Evolutionary conservation across 2,329 filamentous ascomycete species (phyloP), one percentile per base, ranked within the genome.

Genomic region (Pyrenochaeta sp.): DNA sequence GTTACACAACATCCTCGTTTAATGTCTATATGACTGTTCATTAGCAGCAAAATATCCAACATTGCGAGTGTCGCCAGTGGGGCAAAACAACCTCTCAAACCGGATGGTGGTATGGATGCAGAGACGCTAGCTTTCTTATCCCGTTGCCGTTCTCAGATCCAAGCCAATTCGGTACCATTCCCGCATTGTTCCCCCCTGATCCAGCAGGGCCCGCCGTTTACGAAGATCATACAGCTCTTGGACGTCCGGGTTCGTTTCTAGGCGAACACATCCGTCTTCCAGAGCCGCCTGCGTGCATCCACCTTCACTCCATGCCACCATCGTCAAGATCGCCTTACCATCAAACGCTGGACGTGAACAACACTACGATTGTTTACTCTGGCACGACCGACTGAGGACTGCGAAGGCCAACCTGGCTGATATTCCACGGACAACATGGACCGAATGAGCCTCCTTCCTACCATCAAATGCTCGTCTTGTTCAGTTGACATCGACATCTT

Each of bases 401-500:
- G 30, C 47, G 36, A 27, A 48, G 27, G 42, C 37, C 12, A 46
- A 33, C 12, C 36, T 29, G 51, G 40, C 43, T 37, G 30, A 48
- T 63, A 33, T 51, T 17, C n/a, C 50, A 62, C 67, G 60, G 56
- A 54, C 52, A 65, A 55, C 51, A 70, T 67, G 44, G 67, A 68
- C 32, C 58, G 69, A 51, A 61, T 67, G 61, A 73, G 73, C 63
- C 60, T 71, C 40, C 57, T 76, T 47, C 73, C 73, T 7, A 70
- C 62, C 33, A 76, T 77, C 56, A 77, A 77, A 62, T 77, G 75
- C 60, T 76, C 73, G 20, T 72, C 67, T 42, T 76, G 75, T 60
- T 69, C 67, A 39, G 66, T 69, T 48, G 86, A 93, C 67, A 90
- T 97, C 54, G 89, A 93, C 71, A 95, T 97, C 64, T 89, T 90